Conservation (phyloP, 768 basidiomycete genomes). For the Lentinula boryana region DNA sequence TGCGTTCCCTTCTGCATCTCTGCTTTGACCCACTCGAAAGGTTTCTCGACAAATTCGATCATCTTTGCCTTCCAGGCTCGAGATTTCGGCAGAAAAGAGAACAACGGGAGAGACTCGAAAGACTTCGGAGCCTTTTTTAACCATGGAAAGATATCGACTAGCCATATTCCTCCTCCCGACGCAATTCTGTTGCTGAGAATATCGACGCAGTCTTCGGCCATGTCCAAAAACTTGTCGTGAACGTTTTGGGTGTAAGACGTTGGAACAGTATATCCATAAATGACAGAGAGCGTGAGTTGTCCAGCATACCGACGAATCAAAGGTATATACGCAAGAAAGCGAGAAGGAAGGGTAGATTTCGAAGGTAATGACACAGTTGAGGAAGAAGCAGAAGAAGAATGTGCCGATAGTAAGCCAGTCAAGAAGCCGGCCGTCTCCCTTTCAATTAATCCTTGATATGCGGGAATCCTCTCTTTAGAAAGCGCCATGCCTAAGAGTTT, state of each 20-base stretch:
- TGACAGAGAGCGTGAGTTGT: constrained; percentile 46
- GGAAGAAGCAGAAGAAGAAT: not conserved
- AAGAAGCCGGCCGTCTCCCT: constrained; percentile 55
- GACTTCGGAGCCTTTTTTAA: constrained; percentile 48
- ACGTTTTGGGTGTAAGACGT: constrained; percentile 16
- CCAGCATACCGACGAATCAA: constrained; percentile 52
- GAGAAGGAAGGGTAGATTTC: constrained; percentile 18
- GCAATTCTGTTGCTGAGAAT: constrained; percentile 36
- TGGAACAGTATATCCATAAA: constrained; percentile 53
- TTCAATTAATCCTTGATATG: constrained; percentile 53
- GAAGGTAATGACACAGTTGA: not conserved
- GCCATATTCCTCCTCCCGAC: constrained; percentile 42
- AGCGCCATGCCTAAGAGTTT: constrained; percentile 63
- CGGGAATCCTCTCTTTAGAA: constrained; percentile 41
- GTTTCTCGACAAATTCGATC: constrained; percentile 57
- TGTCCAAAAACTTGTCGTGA: constrained; percentile 30
- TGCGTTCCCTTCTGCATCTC: constrained; percentile 41
- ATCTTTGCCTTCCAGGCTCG: constrained; percentile 56
- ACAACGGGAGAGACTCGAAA: constrained; percentile 54
- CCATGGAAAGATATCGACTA: constrained; percentile 39
- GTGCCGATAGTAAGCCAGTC: constrained; percentile 38
- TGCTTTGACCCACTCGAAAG: constrained; percentile 52
- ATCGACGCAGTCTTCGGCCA: constrained; percentile 37
- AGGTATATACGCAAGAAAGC: constrained; percentile 5
- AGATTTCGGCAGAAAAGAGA: constrained; percentile 60